Evolutionary conservation across 805 yeast genomes (phyloP).

Genomic region (Candida rishiriensis): DNA sequence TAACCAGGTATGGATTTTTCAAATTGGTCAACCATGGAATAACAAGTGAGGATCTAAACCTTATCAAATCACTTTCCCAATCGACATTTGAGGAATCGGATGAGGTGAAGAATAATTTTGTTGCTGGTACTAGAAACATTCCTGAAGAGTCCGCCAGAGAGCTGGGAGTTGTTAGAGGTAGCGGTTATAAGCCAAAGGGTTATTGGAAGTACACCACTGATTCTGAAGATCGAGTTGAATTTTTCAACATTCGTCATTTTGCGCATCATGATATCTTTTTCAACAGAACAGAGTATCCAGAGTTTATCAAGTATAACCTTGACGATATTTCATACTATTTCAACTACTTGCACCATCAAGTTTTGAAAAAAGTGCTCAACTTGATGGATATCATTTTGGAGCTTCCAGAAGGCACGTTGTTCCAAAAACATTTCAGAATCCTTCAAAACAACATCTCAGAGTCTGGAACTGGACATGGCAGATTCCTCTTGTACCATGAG

Average conservation of each 20-base stretch:
- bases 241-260: constrained; percentile 39
- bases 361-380: constrained; percentile 33
- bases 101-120: constrained; percentile 33
- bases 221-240: constrained; percentile 39
- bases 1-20: constrained; percentile 42
- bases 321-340: constrained; percentile 38
- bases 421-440: constrained; percentile 33
- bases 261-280: constrained; percentile 31
- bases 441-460: constrained; percentile 26
- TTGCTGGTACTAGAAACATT: constrained; percentile 32
- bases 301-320: constrained; percentile 34
- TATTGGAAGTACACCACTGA: constrained; percentile 45
- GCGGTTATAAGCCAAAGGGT: constrained; percentile 44
- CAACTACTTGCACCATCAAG: constrained; percentile 33
- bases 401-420: constrained; percentile 43
- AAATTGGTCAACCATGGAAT: constrained; percentile 40
- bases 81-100: constrained; percentile 37
- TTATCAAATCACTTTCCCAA: constrained; percentile 38
- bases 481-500: constrained; percentile 36
- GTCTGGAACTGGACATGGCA: constrained; percentile 38
- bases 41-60: constrained; percentile 28
- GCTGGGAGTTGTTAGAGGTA: constrained; percentile 43
- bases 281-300: constrained; percentile 34
- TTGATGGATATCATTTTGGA: constrained; percentile 43
- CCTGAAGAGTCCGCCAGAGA: constrained; percentile 25